Conservation (phyloP, 2,329 filamentous ascomycete species). For the Lizonia empirigonia region DNA sequence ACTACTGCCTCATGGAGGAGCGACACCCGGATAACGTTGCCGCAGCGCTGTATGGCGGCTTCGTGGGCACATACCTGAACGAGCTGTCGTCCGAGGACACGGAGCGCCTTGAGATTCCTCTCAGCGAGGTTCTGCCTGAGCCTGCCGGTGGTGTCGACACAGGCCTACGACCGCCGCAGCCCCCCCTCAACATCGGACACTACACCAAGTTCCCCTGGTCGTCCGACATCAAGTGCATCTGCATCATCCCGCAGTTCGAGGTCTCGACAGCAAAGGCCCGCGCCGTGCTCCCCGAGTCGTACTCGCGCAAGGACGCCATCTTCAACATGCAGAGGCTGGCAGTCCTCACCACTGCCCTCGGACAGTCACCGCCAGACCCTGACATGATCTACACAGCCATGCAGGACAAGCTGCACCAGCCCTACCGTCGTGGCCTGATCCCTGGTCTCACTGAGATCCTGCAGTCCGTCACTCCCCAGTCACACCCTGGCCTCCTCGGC, state of each 20-base stretch:
- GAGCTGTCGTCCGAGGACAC: constrained; percentile 88
- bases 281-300: constrained; percentile 79
- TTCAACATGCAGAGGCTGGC: constrained; percentile 97
- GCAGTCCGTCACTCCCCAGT: constrained; percentile 84
- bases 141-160: constrained; percentile 92
- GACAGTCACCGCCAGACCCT: constrained; percentile 86
- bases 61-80: constrained; percentile 95
- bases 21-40: constrained; percentile 67
- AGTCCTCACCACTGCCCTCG: constrained; percentile 85
- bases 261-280: constrained; percentile 93
- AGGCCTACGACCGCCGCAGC: constrained; percentile 81
- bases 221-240: constrained; percentile 92
- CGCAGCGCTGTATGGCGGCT: constrained; percentile 92
- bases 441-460: constrained; percentile 91
- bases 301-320: constrained; percentile 82
- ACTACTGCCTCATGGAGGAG: constrained; percentile 96
- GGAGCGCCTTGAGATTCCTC: constrained; percentile 87
- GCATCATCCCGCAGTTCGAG: constrained; percentile 94
- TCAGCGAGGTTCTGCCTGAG: constrained; percentile 88
- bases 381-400: constrained; percentile 96
- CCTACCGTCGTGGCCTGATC: constrained; percentile 89
- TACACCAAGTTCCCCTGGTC: constrained; percentile 97
- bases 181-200: constrained; percentile 91
- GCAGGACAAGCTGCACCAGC: constrained; percentile 98
- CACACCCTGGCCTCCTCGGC: constrained; percentile 85